Conservation (phyloP, 1,284 basidiomycete genomes). For the Ustilago crameri region DNA sequence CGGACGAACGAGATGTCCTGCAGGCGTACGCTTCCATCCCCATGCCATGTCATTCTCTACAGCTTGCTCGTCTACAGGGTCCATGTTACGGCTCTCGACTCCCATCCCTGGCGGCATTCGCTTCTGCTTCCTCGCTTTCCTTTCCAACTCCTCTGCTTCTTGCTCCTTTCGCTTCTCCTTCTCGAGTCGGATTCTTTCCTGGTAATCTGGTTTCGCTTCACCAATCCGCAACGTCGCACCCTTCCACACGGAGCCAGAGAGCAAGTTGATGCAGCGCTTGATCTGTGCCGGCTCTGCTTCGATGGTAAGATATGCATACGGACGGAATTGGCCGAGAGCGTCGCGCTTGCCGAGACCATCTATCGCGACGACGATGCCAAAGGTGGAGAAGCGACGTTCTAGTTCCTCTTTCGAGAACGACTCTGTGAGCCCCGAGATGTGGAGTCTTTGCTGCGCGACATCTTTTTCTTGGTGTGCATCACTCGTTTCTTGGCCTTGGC, state of each 20-base stretch:
- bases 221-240: conserved; percentile 60
- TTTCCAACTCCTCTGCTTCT: conserved; percentile 20
- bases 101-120: conserved; percentile 49
- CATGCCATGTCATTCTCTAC: conserved; percentile 52
- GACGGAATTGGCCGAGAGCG: conserved; percentile 44
- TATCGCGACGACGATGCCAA: conserved; percentile 51
- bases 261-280: conserved; percentile 48
- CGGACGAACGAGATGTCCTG: conserved; percentile 62
- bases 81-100: conserved; percentile 42
- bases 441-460: conserved; percentile 53
- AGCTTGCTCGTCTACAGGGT: conserved; percentile 36
- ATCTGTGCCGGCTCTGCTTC: conserved; percentile 49
- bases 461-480: conserved; percentile 52
- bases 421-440: conserved; percentile 60
- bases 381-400: conserved; percentile 51
- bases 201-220: conserved; percentile 54
- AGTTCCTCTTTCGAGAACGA: conserved; percentile 54
- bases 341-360: conserved; percentile 51
- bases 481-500: conserved; percentile 45
- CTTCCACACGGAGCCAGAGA: conserved; percentile 64
- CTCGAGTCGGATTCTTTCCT: conserved; percentile 34
- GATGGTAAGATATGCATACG: conserved; percentile 57
- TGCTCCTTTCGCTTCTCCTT: conserved; percentile 18
- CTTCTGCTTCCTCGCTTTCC: conserved; percentile 27
- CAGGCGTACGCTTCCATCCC: conserved; percentile 65